phyloP scores from a whole-genome alignment of 768 basidiomycete species.

The Hypsizygus marmoreus region DNA sequence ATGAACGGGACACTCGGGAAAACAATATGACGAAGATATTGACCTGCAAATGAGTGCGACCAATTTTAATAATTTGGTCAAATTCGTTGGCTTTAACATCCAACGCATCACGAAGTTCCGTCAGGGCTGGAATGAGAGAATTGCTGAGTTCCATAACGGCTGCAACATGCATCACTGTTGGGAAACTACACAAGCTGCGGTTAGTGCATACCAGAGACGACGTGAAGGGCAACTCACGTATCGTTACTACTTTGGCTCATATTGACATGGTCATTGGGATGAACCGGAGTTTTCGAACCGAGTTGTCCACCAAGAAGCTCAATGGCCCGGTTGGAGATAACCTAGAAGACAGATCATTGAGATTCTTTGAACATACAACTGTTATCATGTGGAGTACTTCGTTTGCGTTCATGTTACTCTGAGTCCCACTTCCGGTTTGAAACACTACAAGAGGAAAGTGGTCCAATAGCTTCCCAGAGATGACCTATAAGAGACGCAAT shows the following conservation, averaged over 20 bases:
- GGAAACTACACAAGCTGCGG: slow-evolving; percentile 65
- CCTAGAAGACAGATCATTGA: too few relatives aligned
- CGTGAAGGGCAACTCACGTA: slow-evolving; percentile 59
- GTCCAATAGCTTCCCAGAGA: slow-evolving; percentile 90
- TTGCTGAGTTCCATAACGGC: slow-evolving; percentile 86
- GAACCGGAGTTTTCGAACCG: slow-evolving; percentile 95
- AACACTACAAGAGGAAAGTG: slow-evolving; percentile 99
- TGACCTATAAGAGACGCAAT: slow-evolving; percentile 61
- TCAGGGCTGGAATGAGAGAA: slow-evolving; percentile 82
- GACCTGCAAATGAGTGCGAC: slow-evolving; percentile 94
- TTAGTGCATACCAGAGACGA: neutral
- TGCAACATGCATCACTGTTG: slow-evolving; percentile 98
- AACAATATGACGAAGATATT: neutral
- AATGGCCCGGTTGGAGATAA: slow-evolving; percentile 98
- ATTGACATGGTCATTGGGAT: slow-evolving; percentile 99
- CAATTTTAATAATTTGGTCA: slow-evolving; percentile 95
- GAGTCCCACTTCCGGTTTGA: slow-evolving; percentile 98
- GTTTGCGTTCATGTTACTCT: slow-evolving; percentile 99
- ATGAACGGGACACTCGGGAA: neutral
- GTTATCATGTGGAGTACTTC: too few relatives aligned
- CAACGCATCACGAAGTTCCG: slow-evolving; percentile 81
- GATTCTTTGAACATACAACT: too few relatives aligned
- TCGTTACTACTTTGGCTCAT: slow-evolving; percentile 99
- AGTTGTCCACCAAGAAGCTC: slow-evolving; percentile 94
- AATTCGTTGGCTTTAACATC: slow-evolving; percentile 82